Conservation (phyloP, 345 rosid genomes). For the Arabis hirsuta region DNA sequence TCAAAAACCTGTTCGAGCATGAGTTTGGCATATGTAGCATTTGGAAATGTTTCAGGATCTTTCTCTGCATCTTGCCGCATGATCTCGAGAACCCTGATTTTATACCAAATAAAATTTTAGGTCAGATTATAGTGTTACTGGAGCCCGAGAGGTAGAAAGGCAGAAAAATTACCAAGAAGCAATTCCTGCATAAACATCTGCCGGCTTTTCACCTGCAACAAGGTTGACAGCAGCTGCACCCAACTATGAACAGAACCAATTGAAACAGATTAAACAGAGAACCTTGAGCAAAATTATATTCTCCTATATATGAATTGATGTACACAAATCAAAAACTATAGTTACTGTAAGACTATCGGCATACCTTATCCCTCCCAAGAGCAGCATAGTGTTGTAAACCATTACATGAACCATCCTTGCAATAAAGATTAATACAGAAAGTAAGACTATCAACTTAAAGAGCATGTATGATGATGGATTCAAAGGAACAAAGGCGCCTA, state of each 20-base stretch:
- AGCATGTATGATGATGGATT: slow-evolving; percentile 26
- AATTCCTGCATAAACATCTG: slow-evolving; percentile 93
- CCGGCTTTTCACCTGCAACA: slow-evolving; percentile 87
- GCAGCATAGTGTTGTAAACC: slow-evolving; percentile 99
- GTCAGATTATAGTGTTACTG: slow-evolving; percentile 11
- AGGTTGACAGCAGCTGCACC: slow-evolving; percentile 99
- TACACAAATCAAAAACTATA: slow-evolving; percentile 12
- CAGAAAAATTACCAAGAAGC: slow-evolving; percentile 68
- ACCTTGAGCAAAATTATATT: slow-evolving; percentile 7
- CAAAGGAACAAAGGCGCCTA: slow-evolving; percentile 11
- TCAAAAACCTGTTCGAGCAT: slow-evolving; percentile 75
- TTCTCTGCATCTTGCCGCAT: slow-evolving; percentile 73
- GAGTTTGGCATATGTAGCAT: slow-evolving; percentile 65
- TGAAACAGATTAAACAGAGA: slow-evolving; percentile 33
- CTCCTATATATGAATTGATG: neutral
- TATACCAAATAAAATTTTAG: slow-evolving; percentile 23
- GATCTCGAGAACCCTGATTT: slow-evolving; percentile 80
- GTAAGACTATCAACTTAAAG: slow-evolving; percentile 27
- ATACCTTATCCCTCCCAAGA: slow-evolving; percentile 98
- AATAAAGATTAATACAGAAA: slow-evolving; percentile 40
- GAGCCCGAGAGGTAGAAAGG: slow-evolving; percentile 16
- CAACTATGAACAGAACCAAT: slow-evolving; percentile 56
- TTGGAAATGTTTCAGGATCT: slow-evolving; percentile 65
- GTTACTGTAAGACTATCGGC: slow-evolving; percentile 23
- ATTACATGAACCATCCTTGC: slow-evolving; percentile 99